Evolutionary conservation across 331 rosid genomes (phyloP), one percentile per base, ranked within the genome.

Genomic region (Malus hybrid): DNA sequence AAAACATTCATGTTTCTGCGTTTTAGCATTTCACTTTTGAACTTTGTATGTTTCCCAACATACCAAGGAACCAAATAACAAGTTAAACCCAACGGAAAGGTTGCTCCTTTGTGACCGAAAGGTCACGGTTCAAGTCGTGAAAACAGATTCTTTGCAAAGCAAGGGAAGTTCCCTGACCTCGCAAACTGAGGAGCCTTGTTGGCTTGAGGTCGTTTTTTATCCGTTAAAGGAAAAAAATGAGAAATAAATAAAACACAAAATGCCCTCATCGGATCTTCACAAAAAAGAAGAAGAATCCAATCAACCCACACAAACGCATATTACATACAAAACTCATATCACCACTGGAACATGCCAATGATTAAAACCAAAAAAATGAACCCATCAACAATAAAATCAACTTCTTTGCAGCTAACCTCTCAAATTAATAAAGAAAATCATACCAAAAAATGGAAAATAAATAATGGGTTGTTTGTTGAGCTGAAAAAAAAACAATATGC

Each of bases 261-360:
- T 63, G 39, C 67, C 6, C 68, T 57, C 56, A 67, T 71, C 72
- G 79, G 80, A 88, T 79, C 88, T 82, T 79, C 77, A 69, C 63
- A 71, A 79, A 39, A 9, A 36, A 39, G 0, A 5, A 78, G 72
- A 73, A 18, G 3, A 50, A 33, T 29, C 48, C 52, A 29, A 50
- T 26, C 39, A 73, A 68, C 44, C 74, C 22, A 67, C 52, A 63
- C 9, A 57, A 46, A 20, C 7, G 63, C 28, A 15, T 16, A 24
- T 66, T 26, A 20, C 29, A 39, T 28, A 44, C 33, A 73, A 10
- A 64, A 32, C 58, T 68, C 66, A 68, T 32, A 71, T 56, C 68
- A 28, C 16, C 81, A 33, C 28, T 36, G 65, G 56, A 66, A 77
- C 70, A 67, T 52, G 26, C 48, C n/a, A 65, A 68, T 10, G 20